Evolutionary conservation across 140 eudicot species (phyloP).

Genomic region (Cichorium intybus): DNA sequence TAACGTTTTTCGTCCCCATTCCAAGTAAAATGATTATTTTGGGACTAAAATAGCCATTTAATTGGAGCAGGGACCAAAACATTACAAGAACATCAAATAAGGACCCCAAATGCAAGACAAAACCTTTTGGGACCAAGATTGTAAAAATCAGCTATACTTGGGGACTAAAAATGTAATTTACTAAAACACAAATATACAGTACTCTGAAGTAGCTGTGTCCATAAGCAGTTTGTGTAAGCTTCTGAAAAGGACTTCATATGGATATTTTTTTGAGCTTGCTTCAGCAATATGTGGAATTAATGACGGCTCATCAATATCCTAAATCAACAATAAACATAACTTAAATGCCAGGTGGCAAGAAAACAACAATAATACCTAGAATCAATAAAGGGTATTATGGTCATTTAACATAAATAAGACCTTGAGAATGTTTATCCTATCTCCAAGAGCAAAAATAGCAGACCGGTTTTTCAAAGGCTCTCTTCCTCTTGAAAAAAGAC

Average conservation of each 20-base stretch:
- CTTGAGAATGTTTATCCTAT: conserved; percentile 86
- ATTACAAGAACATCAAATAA: too few relatives aligned
- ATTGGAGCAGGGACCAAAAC: too few relatives aligned
- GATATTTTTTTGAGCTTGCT: conserved; percentile 94
- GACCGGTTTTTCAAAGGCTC: conserved; percentile 97
- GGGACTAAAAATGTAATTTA: too few relatives aligned
- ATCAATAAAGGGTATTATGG: background rate
- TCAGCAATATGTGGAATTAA: conserved; percentile 98
- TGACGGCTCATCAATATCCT: conserved; percentile 98
- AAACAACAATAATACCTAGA: conserved; percentile 9
- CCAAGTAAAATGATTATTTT: too few relatives aligned
- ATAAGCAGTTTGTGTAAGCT: conserved; percentile 98
- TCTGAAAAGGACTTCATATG: conserved; percentile 98
- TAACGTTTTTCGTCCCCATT: too few relatives aligned
- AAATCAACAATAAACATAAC: conserved; percentile 22
- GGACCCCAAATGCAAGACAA: too few relatives aligned
- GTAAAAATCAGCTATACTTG: too few relatives aligned
- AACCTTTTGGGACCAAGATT: too few relatives aligned
- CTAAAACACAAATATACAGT: conserved; percentile 25
- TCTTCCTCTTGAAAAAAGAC: conserved; percentile 89
- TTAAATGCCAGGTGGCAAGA: conserved; percentile 20
- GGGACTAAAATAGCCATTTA: too few relatives aligned
- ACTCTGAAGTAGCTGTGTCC: conserved; percentile 99
- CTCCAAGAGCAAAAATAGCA: conserved; percentile 97
- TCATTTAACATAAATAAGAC: conserved; percentile 31